Base-by-base conservation (phyloP, 106 monocot genomes). In the Platanthera guangdongensis region DNA sequence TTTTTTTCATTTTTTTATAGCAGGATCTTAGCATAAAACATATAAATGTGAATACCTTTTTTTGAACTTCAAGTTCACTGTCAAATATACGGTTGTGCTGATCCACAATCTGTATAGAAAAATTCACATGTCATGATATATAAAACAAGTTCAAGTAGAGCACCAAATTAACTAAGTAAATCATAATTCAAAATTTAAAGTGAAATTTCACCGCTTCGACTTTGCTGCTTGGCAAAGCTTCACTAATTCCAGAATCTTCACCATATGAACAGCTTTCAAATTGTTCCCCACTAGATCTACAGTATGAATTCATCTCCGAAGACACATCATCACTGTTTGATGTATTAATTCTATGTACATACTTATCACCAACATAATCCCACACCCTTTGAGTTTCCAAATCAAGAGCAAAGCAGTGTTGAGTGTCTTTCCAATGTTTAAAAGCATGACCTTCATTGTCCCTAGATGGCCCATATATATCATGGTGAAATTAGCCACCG, bases 351-450 rank as follows among this genome's bases (percentile, higher is more conserved):
- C 97, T 82, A 78, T 99, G 94, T 50, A 99, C 97, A 77, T 90
- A 99, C 50, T 30, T 92, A 80, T 99, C 97, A 74, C 97, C 97
- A 78, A 90, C 94, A 84, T 99, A 99, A 81, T 99, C 97, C 97
- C 97, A 99, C 47, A 92, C 80, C 45, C 90, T 82, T 47, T 90
- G 94, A 60, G 89, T 86, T 85, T 86, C 85, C 49, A 94, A 69
- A 83, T 99, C 86, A 79, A 99, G 89, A 32, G 97, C 90, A 85
- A 90, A 99, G 77, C 92, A 94, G 79, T 99, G 97, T 53, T 94
- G 87, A 68, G 89, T 94, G 50, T 88, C 85, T 74, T 91, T 89
- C 97, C 97, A 99, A 68, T 99, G 97, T 52, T 73, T 89, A 47
- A 91, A 64, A 53, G 97, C 97, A 90, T 99, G 97, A 1, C 97